Evolutionary conservation across 495 filamentous ascomycete species (phyloP), one percentile per base, ranked within the genome.

Genomic region (Talaromyces trachyspermus): DNA sequence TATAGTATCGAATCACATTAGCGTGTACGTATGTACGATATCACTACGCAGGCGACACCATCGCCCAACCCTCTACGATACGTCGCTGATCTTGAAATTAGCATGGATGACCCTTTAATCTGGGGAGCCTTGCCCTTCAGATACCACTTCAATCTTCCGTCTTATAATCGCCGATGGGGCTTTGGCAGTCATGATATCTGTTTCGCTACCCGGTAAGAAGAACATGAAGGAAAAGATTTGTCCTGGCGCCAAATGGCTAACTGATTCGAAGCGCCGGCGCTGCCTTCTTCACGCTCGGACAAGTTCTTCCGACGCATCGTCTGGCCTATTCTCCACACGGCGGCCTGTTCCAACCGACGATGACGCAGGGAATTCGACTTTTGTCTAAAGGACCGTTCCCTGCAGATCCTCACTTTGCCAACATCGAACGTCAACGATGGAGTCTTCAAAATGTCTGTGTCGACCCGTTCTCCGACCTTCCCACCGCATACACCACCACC

Each of bases 151-250:
- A 74, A 80, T 38, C 81, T 64, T 27, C 43, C 51, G 1, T 55
- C 84, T 1, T 76, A 74, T 54, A 88, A 89, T 58, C 77, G 86
- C 52, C 75, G 92, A 55, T 95, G 91, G 88, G 78, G 78, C 4
- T 72, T 96, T 38, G 92, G 86, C 14, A 91, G 88, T 54, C 85
- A 95, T 64, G 92, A 98, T 66, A 88, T 98, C 43, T 95, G 89
- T 61, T 98, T 88, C 62, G 76, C 72, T 39, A 85, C 82, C 35
- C 40, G 51, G 30, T 43, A 44, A 48, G 39, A 23, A 4, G 6
- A 14, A 36, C 26, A 12, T 17, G n/a, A n/a, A n/a, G n/a, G n/a
- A n/a, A n/a, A 26, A n/a, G 9, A 22, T 8, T 41, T 18, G 20
- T 0, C 23, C 10, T 10, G 15, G 18, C 14, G 32, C 36, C n/a